Percentiles rank a stretch among this genome's conserved stretches.
Conservation (phyloP, 2,329 filamentous ascomycete species). For the Fusarium illudens region DNA sequence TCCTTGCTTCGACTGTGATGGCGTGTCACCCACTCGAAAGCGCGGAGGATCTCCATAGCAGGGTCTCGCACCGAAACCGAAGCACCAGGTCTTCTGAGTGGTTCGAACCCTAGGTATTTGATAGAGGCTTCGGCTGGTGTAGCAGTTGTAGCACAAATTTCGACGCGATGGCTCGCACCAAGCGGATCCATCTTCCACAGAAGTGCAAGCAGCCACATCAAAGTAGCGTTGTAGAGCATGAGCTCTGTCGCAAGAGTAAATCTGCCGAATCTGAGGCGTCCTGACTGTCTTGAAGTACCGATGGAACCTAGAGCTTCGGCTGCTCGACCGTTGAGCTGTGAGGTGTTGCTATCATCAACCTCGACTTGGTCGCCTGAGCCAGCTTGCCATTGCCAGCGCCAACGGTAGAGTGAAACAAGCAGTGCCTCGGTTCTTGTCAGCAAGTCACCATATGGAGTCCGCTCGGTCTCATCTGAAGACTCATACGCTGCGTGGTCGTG, state of each 20-base stretch:
- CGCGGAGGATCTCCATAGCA: neutral
- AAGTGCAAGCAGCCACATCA: conserved; percentile 31
- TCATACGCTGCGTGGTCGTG: neutral
- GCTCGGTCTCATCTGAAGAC: neutral
- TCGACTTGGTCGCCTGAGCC: neutral
- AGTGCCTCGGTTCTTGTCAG: neutral
- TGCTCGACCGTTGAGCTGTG: neutral
- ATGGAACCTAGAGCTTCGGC: neutral
- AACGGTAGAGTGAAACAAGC: neutral
- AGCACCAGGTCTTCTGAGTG: neutral
- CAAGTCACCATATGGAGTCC: neutral
- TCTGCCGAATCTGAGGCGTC: neutral
- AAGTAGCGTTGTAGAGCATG: conserved; percentile 30
- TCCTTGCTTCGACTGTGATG: neutral
- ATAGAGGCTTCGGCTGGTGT: neutral
- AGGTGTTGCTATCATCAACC: neutral
- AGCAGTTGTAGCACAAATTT: neutral
- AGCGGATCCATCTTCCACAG: conserved; percentile 31
- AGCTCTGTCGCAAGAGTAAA: conserved; percentile 8
- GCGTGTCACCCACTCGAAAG: neutral
- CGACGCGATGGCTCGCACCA: conserved; percentile 9
- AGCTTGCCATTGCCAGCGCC: neutral
- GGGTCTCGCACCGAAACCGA: neutral
- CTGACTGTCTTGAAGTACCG: neutral
- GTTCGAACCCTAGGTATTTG: neutral